Evolutionary conservation across 2,329 filamentous ascomycete genomes (phyloP).

Genomic region (Coniochaeta sp.): DNA sequence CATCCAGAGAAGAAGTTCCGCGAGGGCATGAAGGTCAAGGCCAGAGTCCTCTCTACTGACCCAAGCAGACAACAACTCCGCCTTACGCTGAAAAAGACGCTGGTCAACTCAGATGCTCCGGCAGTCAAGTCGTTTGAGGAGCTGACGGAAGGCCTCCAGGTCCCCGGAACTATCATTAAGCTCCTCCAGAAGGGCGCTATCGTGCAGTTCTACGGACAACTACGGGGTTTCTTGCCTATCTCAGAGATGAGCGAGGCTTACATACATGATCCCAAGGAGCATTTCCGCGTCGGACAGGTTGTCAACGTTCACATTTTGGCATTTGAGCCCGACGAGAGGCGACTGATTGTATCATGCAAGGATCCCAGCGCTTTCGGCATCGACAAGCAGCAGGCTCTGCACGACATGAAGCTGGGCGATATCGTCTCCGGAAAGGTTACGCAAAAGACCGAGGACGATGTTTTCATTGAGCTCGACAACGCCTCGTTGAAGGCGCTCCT

Average conservation of each 20-base stretch:
- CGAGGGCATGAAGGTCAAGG: slow-evolving; percentile 77
- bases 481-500: slow-evolving; percentile 72
- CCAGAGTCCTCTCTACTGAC: slow-evolving; percentile 77
- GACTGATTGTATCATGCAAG: slow-evolving; percentile 87
- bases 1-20: slow-evolving; percentile 96
- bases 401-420: slow-evolving; percentile 65
- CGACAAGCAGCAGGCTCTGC: slow-evolving; percentile 70
- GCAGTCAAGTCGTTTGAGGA: slow-evolving; percentile 73
- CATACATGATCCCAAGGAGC: slow-evolving; percentile 80
- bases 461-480: slow-evolving; percentile 69
- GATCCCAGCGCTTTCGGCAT: slow-evolving; percentile 71
- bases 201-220: slow-evolving; percentile 81
- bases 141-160: slow-evolving; percentile 66
- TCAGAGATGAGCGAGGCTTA: slow-evolving; percentile 98
- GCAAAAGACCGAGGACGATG: slow-evolving; percentile 72
- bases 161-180: slow-evolving; percentile 81
- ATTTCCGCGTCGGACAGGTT: slow-evolving; percentile 86
- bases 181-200: slow-evolving; percentile 73
- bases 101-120: slow-evolving; percentile 82
- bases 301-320: slow-evolving; percentile 84
- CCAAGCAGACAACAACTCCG: slow-evolving; percentile 69
- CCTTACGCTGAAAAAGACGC: slow-evolving; percentile 87
- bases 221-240: slow-evolving; percentile 83
- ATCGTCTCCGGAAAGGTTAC: slow-evolving; percentile 72
- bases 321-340: slow-evolving; percentile 62